Percentiles rank a stretch among this genome's conserved stretches.
Conservation (phyloP, 768 basidiomycete genomes). For the Amanita phalloides region DNA sequence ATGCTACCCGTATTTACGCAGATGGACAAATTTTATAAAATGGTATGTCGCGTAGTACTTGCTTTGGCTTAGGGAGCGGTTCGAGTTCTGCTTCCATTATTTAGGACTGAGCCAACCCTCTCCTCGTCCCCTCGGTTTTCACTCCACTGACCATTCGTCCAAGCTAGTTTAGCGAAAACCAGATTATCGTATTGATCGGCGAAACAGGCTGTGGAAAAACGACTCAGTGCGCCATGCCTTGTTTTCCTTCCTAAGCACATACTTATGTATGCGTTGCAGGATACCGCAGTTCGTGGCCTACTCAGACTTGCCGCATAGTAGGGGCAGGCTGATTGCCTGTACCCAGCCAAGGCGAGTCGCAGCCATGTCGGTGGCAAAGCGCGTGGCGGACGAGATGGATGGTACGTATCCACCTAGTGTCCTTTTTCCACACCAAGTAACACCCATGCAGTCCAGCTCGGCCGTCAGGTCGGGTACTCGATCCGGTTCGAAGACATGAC, state of each 20-base stretch:
- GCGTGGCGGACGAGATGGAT: conserved; percentile 99
- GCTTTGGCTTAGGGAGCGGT: conserved; percentile 26
- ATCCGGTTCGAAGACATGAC: conserved; percentile 99
- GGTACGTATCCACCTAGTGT: conserved; percentile 54
- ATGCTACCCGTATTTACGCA: conserved; percentile 86
- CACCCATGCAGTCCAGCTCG: conserved; percentile 59
- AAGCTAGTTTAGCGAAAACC: conserved; percentile 59
- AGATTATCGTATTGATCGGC: conserved; percentile 81
- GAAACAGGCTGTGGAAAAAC: conserved; percentile 40
- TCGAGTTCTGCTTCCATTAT: conserved; percentile 30
- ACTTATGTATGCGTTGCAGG: conserved; percentile 26
- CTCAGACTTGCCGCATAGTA: too few relatives aligned
- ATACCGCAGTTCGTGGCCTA: conserved; percentile 96
- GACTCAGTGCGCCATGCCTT: conserved; percentile 59
- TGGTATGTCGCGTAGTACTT: conserved; percentile 46
- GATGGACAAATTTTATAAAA: conserved; percentile 87
- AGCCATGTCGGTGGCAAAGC: conserved; percentile 89
- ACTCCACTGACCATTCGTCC: not conserved
- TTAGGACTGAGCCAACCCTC: conserved; percentile 28
- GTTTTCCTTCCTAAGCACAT: not conserved
- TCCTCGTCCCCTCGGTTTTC: conserved; percentile 17
- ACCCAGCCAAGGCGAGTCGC: too few relatives aligned
- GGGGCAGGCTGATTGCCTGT: too few relatives aligned
- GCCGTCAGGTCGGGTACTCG: conserved; percentile 93
- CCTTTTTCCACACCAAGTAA: not conserved